Evolutionary conservation across 306 rosid species (phyloP).

Genomic region (Spatholobus suberectus): DNA sequence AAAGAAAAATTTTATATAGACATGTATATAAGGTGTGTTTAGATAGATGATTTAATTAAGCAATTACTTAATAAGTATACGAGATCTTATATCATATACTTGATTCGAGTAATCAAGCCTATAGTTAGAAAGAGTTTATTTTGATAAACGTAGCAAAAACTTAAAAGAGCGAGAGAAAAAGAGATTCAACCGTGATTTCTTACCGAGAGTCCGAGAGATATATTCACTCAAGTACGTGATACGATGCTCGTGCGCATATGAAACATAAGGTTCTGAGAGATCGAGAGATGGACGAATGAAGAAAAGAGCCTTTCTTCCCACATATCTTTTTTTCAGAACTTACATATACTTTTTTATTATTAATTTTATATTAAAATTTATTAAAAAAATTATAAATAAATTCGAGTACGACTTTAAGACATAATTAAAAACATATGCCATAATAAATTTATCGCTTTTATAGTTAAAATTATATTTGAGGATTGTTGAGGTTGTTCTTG

Average conservation of each 20-base stretch:
- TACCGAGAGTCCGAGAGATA: background rate
- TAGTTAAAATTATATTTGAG: background rate
- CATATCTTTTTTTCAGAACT: background rate
- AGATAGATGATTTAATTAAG: too few species aligned
- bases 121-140: background rate
- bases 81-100: background rate
- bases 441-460: background rate
- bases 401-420: background rate
- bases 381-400: background rate
- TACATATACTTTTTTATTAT: background rate
- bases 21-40: background rate
- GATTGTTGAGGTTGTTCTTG: constrained; percentile 32
- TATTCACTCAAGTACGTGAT: too few species aligned
- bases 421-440: background rate
- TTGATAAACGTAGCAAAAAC: background rate
- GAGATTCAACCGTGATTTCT: background rate
- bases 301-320: background rate
- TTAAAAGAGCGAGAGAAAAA: background rate
- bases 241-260: background rate
- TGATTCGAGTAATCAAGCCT: too few species aligned
- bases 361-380: background rate
- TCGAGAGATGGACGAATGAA: too few species aligned
- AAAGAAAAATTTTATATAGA: background rate
- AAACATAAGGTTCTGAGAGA: background rate
- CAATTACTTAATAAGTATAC: too few species aligned